phyloP scores from a whole-genome alignment of 2,329 filamentous ascomycete species.

The Colletotrichum lini region DNA sequence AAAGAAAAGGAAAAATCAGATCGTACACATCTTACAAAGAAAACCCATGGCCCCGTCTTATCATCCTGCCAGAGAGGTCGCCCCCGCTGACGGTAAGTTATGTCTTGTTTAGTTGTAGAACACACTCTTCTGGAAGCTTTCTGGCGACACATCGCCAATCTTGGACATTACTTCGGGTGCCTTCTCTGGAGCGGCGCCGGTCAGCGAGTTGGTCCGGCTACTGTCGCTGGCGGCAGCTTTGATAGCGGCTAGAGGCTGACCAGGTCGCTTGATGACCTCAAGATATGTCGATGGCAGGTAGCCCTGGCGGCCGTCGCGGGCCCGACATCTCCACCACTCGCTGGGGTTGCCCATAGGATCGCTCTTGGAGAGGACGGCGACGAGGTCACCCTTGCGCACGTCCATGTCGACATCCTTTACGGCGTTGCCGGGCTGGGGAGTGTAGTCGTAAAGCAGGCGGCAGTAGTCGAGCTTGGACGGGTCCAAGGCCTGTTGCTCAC shows the following conservation, averaged over 20 bases:
- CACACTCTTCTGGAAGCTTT: constrained; percentile 71
- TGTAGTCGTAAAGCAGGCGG: constrained; percentile 94
- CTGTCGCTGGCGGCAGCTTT: constrained; percentile 63
- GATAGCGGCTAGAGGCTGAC: constrained; percentile 66
- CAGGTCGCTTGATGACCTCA: constrained; percentile 76
- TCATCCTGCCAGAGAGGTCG: constrained; percentile 10
- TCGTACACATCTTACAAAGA: constrained; percentile 39
- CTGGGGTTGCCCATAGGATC: constrained; percentile 93
- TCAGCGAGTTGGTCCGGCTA: constrained; percentile 65
- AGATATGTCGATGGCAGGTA: constrained; percentile 94
- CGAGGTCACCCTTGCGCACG: constrained; percentile 94
- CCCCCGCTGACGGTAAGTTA: neutral
- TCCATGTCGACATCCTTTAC: constrained; percentile 86
- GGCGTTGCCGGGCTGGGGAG: constrained; percentile 76
- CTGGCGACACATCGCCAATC: constrained; percentile 66
- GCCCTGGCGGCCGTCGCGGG: constrained; percentile 89
- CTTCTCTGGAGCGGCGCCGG: constrained; percentile 55
- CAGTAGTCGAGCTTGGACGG: constrained; percentile 96
- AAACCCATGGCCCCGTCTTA: constrained; percentile 16
- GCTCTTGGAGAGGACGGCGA: constrained; percentile 92
- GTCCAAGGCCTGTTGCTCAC: constrained; percentile 75
- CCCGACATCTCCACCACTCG: constrained; percentile 97
- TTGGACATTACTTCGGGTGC: constrained; percentile 56
- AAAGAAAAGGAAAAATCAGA: constrained; percentile 10
- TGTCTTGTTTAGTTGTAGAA: constrained; percentile 65